Evolutionary conservation across 441 rosid genomes (phyloP).

Genomic region (Arabidopsis lyrata): DNA sequence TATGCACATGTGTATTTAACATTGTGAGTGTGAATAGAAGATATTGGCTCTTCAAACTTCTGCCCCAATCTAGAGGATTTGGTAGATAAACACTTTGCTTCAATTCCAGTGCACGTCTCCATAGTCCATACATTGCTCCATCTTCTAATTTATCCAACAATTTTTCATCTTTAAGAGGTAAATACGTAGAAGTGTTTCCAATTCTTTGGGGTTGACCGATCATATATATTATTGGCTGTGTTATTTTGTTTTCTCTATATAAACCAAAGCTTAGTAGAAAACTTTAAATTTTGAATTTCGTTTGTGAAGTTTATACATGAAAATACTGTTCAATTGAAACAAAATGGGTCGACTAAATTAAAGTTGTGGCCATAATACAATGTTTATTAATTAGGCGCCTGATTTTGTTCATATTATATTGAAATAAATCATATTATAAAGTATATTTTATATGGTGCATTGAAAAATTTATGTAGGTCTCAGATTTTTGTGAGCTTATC

Average conservation of each 20-base stretch:
- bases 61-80: constrained; percentile 42
- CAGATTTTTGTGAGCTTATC: too few relatives aligned
- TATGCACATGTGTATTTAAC: constrained; percentile 29
- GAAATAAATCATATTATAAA: too few relatives aligned
- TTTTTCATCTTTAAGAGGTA: neutral
- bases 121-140: constrained; percentile 40
- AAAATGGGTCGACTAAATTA: neutral
- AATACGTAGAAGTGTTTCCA: neutral
- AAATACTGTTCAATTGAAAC: neutral
- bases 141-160: constrained; percentile 32
- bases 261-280: neutral
- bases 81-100: constrained; percentile 40
- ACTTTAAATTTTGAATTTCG: neutral
- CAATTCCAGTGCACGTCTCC: constrained; percentile 39
- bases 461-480: neutral
- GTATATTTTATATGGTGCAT: neutral
- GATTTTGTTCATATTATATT: neutral
- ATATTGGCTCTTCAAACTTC: constrained; percentile 22
- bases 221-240: neutral
- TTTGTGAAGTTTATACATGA: neutral
- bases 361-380: neutral
- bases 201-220: constrained; percentile 7
- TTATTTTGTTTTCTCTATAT: neutral
- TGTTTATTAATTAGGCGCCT: neutral
- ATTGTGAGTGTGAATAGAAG: constrained; percentile 34